Conservation (phyloP, 2,329 filamentous ascomycete genomes). For the Pseudogymnoascus sp. region DNA sequence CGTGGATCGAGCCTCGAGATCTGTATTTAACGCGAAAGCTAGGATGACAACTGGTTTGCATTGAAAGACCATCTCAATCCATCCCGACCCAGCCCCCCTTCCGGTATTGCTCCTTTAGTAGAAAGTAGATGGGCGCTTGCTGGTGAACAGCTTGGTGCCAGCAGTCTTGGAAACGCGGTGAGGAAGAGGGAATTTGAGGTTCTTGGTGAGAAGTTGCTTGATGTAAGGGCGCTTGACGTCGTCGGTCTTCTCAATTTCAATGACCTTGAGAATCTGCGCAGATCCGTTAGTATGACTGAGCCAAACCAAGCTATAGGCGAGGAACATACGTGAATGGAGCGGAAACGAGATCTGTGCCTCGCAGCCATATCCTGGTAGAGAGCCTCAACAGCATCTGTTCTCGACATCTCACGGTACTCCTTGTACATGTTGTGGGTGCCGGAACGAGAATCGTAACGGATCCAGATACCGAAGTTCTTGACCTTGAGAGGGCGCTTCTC, state of each 20-base stretch:
- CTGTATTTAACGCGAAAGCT: slow-evolving; percentile 19
- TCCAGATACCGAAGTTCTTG: slow-evolving; percentile 99
- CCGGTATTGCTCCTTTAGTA: slow-evolving; percentile 59
- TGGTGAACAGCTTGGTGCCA: slow-evolving; percentile 86
- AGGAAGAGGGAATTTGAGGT: slow-evolving; percentile 96
- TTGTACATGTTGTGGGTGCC: slow-evolving; percentile 99
- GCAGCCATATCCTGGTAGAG: slow-evolving; percentile 99
- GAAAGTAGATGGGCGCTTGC: slow-evolving; percentile 93
- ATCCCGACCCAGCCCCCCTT: slow-evolving; percentile 18
- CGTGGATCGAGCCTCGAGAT: slow-evolving; percentile 11
- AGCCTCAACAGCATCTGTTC: slow-evolving; percentile 88
- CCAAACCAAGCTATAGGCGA: neutral
- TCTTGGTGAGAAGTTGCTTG: slow-evolving; percentile 93
- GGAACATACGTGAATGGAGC: slow-evolving; percentile 88
- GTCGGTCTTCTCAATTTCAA: slow-evolving; percentile 90
- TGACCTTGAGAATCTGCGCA: slow-evolving; percentile 86
- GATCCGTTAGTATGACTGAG: slow-evolving; percentile 11
- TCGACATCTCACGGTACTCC: slow-evolving; percentile 99
- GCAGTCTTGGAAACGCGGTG: slow-evolving; percentile 82
- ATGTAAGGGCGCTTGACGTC: slow-evolving; percentile 98
- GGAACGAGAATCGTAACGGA: slow-evolving; percentile 99
- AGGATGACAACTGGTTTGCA: slow-evolving; percentile 30
- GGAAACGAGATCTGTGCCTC: slow-evolving; percentile 95
- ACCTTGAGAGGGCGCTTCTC: slow-evolving; percentile 99
- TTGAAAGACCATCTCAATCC: slow-evolving; percentile 26